Evolutionary conservation across 495 filamentous ascomycete species (phyloP), one percentile per base, ranked within the genome.

Genomic region (Cenococcum geophilum): DNA sequence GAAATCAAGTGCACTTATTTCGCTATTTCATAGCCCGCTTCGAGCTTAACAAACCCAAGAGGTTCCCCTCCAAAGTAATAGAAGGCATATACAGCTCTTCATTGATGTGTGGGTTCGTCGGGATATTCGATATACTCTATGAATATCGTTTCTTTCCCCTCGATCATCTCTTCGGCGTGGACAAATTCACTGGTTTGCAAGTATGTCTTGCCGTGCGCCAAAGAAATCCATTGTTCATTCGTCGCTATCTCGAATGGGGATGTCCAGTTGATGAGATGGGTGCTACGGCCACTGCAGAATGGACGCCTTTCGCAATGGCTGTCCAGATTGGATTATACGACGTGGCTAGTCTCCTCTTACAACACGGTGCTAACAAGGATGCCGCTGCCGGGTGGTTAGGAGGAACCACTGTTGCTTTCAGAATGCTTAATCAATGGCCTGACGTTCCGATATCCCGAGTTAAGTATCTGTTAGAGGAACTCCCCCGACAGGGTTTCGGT

Each of bases 281-380:
- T 23, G 20, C 16, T 18, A 27, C 10, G 8, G 16, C 36, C n/a
- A 21, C 10, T 21, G 1, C 34, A 8, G 35, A 57, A 43, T 45
- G 35, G 37, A 57, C 35, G 5, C 35, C 55, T 21, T 57, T 57
- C 42, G 36, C 34, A 5, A 45, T 57, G 55, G 55, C 55, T 3
- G 55, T 57, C 36, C 34, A 42, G 20, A 18, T 8, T 21, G 55
- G 55, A 35, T 23, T 45, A 9, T 57, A 57, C 21, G 55, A 57
- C 8, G 22, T 57, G 8, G 55, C 55, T 14, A 22, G 11, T 23
- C 20, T 57, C 5, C 34, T 57, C 5, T 40, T 57, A 10, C 55
- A 45, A 20, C 34, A 57, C 42, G 55, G 55, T 11, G 55, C 55
- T 5, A 27, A 57, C 18, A 57, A 57, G 42, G 55, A 57, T 40